Percentiles rank a stretch among this genome's conserved stretches.
Conservation (phyloP, 495 filamentous ascomycete genomes). For the Neurospora hispaniola region DNA sequence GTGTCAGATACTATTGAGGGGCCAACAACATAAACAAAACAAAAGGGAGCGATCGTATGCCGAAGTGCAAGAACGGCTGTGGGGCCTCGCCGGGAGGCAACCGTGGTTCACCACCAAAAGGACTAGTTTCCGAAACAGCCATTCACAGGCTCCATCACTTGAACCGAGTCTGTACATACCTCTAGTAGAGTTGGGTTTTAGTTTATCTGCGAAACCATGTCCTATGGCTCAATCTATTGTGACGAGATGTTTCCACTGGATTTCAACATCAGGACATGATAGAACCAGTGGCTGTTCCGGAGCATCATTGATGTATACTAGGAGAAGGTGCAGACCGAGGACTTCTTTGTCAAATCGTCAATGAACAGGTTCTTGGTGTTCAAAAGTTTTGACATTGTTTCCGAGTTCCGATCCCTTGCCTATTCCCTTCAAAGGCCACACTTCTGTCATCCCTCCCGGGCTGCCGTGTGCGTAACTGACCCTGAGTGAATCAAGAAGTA, state of each 20-base stretch:
- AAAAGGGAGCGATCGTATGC: background rate
- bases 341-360: background rate
- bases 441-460: background rate
- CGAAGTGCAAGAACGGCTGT: background rate
- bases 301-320: background rate
- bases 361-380: background rate
- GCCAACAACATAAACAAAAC: background rate
- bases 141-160: background rate
- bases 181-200: background rate
- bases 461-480: background rate
- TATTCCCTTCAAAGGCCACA: background rate
- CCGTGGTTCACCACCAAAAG: background rate
- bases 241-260: background rate
- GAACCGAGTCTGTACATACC: background rate
- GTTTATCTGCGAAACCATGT: background rate
- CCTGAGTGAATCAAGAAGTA: background rate
- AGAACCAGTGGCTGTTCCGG: background rate
- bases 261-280: background rate
- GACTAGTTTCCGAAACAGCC: background rate
- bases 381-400: background rate
- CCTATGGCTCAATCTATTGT: background rate
- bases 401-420: background rate
- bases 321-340: background rate
- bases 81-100: background rate
- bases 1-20: background rate